Evolutionary conservation across 2,329 filamentous ascomycete species (phyloP), one percentile per base, ranked within the genome.

Genomic region (Fusarium sp.): DNA sequence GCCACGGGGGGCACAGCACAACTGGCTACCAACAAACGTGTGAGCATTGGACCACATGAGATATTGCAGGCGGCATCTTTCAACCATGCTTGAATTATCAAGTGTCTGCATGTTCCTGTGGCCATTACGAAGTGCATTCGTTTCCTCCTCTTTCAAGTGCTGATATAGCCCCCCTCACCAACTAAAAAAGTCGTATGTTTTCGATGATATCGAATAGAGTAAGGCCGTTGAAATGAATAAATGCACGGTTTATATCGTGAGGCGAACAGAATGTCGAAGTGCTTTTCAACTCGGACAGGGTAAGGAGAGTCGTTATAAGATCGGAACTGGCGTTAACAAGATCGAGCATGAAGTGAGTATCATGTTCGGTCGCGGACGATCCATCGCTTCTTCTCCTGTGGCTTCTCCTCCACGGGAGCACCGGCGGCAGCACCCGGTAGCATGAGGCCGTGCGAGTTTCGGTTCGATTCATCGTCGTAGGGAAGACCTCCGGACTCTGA

Each of bases 381-480:
- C 85, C 87, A 88, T 79, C 83, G 86, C 82, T 84, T 87, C 79
- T 85, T 85, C 56, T 83, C 80, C 70, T 84, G 83, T 20, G 80
- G 83, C 12, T 78, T 66, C 66, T 76, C 74, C n/a, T 69, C 63
- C 13, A 69, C 30, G 18, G 70, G 55, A n/a, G 56, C 65, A n/a
- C 64, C 70, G 11, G 68, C 57, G 11, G 62, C 70, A 18, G 75
- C 55, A n/a, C 54, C 66, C 8, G 76, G 67, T 26, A 78, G 73
- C 63, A 80, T 74, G 30, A 76, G 48, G 30, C 69, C 75, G 32
- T 75, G 71, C 9, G 77, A 78, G 65, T 77, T 71, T 63, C 77
- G 75, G 58, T 79, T 75, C 45, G 75, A 77, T 54, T 78, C 72
- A 41, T 79, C 72, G 48, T 77, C 77, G 66, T 81, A 75, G n/a